phyloP scores from a whole-genome alignment of 352 stramenopile genomes.

The Plasmopara halstedii region DNA sequence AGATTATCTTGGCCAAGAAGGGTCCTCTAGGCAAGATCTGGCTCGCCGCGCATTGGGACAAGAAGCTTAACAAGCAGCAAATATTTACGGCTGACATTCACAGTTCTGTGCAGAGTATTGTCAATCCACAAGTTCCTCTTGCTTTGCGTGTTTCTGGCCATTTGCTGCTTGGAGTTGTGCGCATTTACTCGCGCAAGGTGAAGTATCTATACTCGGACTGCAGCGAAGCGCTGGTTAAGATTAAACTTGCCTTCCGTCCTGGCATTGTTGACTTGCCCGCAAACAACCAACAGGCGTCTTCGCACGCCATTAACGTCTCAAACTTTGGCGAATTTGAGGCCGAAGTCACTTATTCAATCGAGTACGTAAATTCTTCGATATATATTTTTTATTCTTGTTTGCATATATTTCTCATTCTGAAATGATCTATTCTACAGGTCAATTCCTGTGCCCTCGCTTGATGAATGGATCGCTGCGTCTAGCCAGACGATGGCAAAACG shows the following conservation, averaged over 20 bases:
- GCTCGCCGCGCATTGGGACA: constrained; percentile 98
- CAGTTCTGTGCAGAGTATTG: constrained; percentile 94
- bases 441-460: constrained; percentile 51
- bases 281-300: constrained; percentile 52
- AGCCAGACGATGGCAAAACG: constrained; percentile 70
- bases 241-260: constrained; percentile 95
- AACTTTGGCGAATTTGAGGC: constrained; percentile 83
- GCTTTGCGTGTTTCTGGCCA: constrained; percentile 96
- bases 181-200: constrained; percentile 97
- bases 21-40: constrained; percentile 98
- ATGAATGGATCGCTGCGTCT: constrained; percentile 74
- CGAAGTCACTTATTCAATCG: constrained; percentile 77
- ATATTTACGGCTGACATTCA: constrained; percentile 98
- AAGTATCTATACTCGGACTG: constrained; percentile 98
- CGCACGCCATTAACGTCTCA: constrained; percentile 75
- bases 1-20: constrained; percentile 99
- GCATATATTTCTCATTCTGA: no score
- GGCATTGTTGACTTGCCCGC: constrained; percentile 72
- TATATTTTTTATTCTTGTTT: no score
- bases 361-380: no score
- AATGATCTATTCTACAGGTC: constrained; percentile 23
- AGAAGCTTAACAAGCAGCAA: constrained; percentile 98
- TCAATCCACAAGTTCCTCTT: constrained; percentile 94
- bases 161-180: constrained; percentile 96
- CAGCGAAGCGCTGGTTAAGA: constrained; percentile 98